A percentile compares a stretch with the other conserved stretches of the same genome.
Evolutionary conservation across 306 rosid genomes (phyloP).

Genomic region (Sophora flavescens): DNA sequence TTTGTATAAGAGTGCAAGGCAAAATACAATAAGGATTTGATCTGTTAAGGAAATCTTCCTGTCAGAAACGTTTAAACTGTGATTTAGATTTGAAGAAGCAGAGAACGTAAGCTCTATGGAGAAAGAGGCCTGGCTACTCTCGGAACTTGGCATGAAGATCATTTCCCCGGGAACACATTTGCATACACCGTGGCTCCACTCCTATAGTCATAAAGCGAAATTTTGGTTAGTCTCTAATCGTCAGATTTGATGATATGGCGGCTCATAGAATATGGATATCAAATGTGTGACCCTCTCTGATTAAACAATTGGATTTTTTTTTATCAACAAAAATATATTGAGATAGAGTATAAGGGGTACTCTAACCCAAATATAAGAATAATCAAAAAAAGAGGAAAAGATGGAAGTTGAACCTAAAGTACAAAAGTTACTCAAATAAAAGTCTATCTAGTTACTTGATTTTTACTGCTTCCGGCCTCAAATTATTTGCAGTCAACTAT

Average conservation of each 20-base stretch:
- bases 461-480: neutral
- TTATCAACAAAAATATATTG: no score
- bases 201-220: slow-evolving; percentile 52
- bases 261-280: neutral
- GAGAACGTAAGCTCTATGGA: slow-evolving; percentile 66
- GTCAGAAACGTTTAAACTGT: slow-evolving; percentile 21
- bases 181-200: slow-evolving; percentile 61
- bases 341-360: no score
- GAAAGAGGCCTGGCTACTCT: slow-evolving; percentile 53
- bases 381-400: no score
- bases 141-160: slow-evolving; percentile 59
- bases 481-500: neutral
- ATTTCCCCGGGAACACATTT: slow-evolving; percentile 64
- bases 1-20: slow-evolving; percentile 56
- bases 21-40: slow-evolving; percentile 63
- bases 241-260: neutral
- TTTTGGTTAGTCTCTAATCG: slow-evolving; percentile 11
- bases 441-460: neutral
- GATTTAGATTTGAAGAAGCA: slow-evolving; percentile 41
- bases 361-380: no score
- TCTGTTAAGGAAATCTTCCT: slow-evolving; percentile 61
- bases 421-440: no score
- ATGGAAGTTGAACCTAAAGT: no score
- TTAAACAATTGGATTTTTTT: neutral
- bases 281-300: neutral